Evolutionary conservation across 2,329 filamentous ascomycete genomes (phyloP), one percentile per base, ranked within the genome.

Genomic region (Monosporascus sp.): DNA sequence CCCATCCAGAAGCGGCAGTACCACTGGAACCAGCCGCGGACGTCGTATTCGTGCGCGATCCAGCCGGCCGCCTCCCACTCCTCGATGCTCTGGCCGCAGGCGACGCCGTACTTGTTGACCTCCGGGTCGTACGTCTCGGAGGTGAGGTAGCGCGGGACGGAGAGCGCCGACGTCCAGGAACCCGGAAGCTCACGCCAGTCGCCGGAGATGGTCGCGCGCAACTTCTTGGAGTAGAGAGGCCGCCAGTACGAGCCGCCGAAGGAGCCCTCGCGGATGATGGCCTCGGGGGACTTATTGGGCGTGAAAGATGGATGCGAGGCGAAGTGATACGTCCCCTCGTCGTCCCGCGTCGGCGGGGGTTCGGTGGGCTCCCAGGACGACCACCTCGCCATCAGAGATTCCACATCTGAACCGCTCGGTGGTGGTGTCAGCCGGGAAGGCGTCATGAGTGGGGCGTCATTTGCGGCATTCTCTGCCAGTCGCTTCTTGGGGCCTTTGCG

Each of bases 11-110:
- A 81, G 0, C 77, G 71, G 48, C 72, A 74, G 60, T 80, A 81
- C 78, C 78, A 81, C 60, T 81, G 78, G 57, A 81, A 80, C 78
- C 77, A 82, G 6, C 78, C 79, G 46, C 79, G 62, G 2, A 79
- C 74, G 61, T 82, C 79, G 50, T 74, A 72, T 24, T 70, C 68
- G 56, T 80, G 78, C n/a, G 70, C 68, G 47, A 82, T 81, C 79
- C 78, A 82, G 0, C 79, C 79, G 4, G 70, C 70, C 0, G 73
- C 74, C 59, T 82, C 79, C 79, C 79, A 81, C 56, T 78, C 72
- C 58, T 81, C 77, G 45, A 81, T 80, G 17, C 65, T 72, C 64
- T 81, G 79, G 5, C 79, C 79, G 57, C 77, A 79, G 3, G 72
- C 58, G 3, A 79, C 77, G 52, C 74, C 74, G 64, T 71, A 80